Base-by-base conservation (phyloP, 192 early-diverging fungal species). In the Dimargaris xerosporica region DNA sequence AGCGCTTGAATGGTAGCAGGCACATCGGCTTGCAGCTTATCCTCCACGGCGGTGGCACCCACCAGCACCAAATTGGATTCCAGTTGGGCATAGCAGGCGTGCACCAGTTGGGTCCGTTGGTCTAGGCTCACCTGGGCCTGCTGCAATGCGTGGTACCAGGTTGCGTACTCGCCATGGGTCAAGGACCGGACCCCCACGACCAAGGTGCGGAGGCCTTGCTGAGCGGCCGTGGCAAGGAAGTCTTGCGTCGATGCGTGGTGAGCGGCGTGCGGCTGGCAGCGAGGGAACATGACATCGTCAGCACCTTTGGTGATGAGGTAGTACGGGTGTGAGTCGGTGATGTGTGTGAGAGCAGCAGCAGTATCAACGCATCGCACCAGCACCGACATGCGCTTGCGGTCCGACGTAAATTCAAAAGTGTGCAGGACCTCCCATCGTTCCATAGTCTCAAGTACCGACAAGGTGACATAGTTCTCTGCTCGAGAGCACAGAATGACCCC, bases 1-100 rank as follows among this genome's bases (percentile, higher is more conserved):
- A 98, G 69, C 31, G 82, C 81, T 2, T 84, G 83, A 64, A 98
- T 96, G 45, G 88, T 86, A 62, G 93, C 91, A 9, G 95, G 93
- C 3, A 98, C 95, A 62, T 91, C 93, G n/a, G 92, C 91, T 69
- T 98, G 95, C 17, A 98, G 83, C 74, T 88, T 85, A 69, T 98
- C 95, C 75, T 98, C 95, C 54, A 98, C 96, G 6, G 95, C 95
- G 0, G 95, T 98, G n/a, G 90, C 92, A 58, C 95, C 95, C 56
- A 95, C 75, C 46, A 98, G 71, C 63, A 81, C 77, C 62, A 98
- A 65, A 2, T 82, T 75, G 41, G 71, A 75, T 70, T 98, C 95
- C 30, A 96, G 90, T 23, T 73, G 66, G 51, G 91, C 90, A 62
- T 86, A 85, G 0, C 79, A 82, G 25, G 69, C 78, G 46, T 94